A percentile compares a stretch with the other conserved stretches of the same genome.
Evolutionary conservation across 2,329 filamentous ascomycete genomes (phyloP).

Genomic region (Pezizomycotina sp.): DNA sequence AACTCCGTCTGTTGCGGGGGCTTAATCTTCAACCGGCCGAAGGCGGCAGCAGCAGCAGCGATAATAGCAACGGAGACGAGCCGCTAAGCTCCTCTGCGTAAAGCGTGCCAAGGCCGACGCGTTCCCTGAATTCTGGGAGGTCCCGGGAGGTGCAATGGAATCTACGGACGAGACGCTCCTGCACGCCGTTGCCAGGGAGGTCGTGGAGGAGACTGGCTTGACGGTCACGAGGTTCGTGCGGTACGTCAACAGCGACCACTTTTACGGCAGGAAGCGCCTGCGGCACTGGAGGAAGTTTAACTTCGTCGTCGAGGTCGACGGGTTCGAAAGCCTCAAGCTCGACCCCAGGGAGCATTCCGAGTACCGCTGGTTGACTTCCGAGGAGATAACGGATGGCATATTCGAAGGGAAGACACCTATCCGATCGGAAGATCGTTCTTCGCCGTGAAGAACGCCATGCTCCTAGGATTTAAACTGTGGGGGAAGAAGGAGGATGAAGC

Average conservation of each 20-base stretch:
- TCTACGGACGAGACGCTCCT: slow-evolving; percentile 34
- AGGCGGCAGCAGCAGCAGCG: too few species aligned
- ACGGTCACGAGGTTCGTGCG: slow-evolving; percentile 32
- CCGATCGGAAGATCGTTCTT: too few species aligned
- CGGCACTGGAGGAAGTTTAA: slow-evolving; percentile 21
- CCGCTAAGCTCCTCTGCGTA: too few species aligned
- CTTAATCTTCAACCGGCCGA: too few species aligned
- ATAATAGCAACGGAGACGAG: too few species aligned
- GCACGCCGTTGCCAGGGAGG: slow-evolving; percentile 35
- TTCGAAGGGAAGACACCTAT: too few species aligned
- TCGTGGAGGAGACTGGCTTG: slow-evolving; percentile 38
- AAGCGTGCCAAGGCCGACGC: too few species aligned
- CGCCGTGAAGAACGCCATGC: too few species aligned
- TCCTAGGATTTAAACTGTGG: too few species aligned
- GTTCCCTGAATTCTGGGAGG: slow-evolving; percentile 34
- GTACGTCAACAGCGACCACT: slow-evolving; percentile 27
- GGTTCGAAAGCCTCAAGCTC: slow-evolving; percentile 9
- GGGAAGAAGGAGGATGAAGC: too few species aligned
- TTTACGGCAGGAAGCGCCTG: slow-evolving; percentile 13
- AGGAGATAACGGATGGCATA: too few species aligned
- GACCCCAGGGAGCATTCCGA: slow-evolving; percentile 21
- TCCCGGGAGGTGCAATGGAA: slow-evolving; percentile 37
- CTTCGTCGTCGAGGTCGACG: slow-evolving; percentile 22
- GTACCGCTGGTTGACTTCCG: slow-evolving; percentile 18
- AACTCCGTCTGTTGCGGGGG: too few species aligned